A percentile compares a stretch with the other conserved stretches of the same genome.
Conservation (phyloP, 148 eudicot species). For the Vaccinium myrtillus region DNA sequence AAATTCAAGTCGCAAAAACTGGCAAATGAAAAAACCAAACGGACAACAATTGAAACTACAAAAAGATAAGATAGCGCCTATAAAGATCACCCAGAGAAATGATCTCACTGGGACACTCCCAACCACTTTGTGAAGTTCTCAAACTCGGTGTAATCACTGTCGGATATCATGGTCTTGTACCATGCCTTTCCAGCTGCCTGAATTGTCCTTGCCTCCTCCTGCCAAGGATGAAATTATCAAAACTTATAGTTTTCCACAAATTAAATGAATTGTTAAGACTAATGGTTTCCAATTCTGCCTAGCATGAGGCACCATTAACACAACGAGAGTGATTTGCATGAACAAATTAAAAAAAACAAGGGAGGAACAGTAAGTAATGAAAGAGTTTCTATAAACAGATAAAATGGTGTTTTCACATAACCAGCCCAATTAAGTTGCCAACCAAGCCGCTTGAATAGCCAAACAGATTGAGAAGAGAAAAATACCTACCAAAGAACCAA, state of each 20-base stretch:
- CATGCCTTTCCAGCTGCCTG: constrained; percentile 57
- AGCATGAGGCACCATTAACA: too few species aligned
- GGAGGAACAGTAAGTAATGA: too few species aligned
- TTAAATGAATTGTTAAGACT: too few species aligned
- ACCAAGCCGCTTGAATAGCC: too few species aligned
- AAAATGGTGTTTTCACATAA: too few species aligned
- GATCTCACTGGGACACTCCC: constrained; percentile 54
- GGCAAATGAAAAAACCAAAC: not conserved
- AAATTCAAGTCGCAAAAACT: not conserved
- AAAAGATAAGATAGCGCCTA: not conserved
- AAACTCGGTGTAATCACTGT: constrained; percentile 62
- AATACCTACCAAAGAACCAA: too few species aligned
- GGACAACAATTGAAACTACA: not conserved
- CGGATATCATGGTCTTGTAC: constrained; percentile 74
- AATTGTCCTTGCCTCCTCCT: constrained; percentile 59
- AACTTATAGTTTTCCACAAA: not conserved
- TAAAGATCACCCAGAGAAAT: not conserved
- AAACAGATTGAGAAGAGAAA: too few species aligned
- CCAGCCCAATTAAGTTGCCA: too few species aligned
- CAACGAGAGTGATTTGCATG: too few species aligned
- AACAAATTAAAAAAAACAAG: too few species aligned
- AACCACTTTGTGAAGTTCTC: constrained; percentile 74
- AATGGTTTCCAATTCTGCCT: too few species aligned
- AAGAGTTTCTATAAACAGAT: too few species aligned
- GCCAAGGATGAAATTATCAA: constrained; percentile 12